A percentile compares a stretch with the other conserved stretches of the same genome.
Evolutionary conservation across 148 eudicot genomes (phyloP).

Genomic region (Vaccinium corymbosum): DNA sequence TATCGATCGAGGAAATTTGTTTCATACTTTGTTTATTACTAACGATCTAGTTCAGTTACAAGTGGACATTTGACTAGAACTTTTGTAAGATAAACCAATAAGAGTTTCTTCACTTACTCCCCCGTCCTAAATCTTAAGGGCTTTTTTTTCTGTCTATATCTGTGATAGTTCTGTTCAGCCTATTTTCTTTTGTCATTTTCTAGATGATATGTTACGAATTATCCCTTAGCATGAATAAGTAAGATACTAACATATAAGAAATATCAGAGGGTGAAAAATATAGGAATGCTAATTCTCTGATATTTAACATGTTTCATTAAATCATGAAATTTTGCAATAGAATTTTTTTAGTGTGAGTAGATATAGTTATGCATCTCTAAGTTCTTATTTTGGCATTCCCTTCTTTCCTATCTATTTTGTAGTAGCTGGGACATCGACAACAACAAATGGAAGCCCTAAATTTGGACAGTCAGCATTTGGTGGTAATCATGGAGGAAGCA

Average conservation of each 20-base stretch:
- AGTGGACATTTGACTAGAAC: neutral
- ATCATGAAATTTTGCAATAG: neutral
- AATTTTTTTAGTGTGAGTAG: neutral
- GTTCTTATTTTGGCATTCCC: neutral
- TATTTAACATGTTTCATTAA: neutral
- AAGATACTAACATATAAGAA: neutral
- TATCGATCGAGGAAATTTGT: neutral
- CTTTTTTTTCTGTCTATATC: too few species aligned
- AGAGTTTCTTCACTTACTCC: neutral
- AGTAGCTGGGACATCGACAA: neutral
- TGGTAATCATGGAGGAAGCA: neutral
- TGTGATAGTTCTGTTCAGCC: neutral
- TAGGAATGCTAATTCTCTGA: neutral
- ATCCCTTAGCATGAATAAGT: neutral
- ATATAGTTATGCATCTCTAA: neutral
- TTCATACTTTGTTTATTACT: neutral
- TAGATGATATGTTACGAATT: neutral
- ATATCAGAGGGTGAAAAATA: neutral
- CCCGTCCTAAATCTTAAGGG: neutral
- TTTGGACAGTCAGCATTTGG: neutral
- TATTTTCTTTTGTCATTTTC: neutral
- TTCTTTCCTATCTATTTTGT: neutral
- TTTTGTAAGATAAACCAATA: neutral
- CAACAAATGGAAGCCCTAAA: neutral
- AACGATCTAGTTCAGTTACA: neutral